phyloP scores from a whole-genome alignment of 352 stramenopile species.

The Phytopythium mirpurense region DNA sequence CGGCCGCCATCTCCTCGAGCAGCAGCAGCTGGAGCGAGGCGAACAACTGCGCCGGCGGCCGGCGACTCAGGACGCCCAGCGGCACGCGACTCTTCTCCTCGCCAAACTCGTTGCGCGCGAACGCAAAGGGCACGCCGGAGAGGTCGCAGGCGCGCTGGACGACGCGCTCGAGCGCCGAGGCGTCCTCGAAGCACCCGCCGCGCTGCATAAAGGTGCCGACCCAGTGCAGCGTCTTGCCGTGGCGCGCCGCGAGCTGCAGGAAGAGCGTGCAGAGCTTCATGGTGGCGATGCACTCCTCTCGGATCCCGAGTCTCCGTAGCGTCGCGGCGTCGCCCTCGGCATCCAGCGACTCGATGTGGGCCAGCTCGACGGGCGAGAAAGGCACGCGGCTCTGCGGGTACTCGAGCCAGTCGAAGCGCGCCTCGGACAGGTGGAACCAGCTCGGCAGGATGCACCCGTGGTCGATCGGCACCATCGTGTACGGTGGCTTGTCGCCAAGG shows the following conservation, averaged over 20 bases:
- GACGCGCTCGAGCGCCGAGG: conserved; percentile 45
- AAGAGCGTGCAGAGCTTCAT: conserved; percentile 76
- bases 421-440: conserved; percentile 76
- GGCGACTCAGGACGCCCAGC: conserved; percentile 53
- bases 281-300: conserved; percentile 66
- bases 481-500: conserved; percentile 69
- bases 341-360: conserved; percentile 54
- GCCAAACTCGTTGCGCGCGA: conserved; percentile 49
- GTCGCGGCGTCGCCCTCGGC: conserved; percentile 37
- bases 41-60: conserved; percentile 60
- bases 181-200: conserved; percentile 59
- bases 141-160: conserved; percentile 39
- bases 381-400: conserved; percentile 65
- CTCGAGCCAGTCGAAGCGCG: conserved; percentile 78
- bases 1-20: conserved; percentile 11
- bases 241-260: conserved; percentile 45
- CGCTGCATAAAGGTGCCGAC: conserved; percentile 71
- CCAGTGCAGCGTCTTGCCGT: conserved; percentile 50
- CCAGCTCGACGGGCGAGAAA: conserved; percentile 36
- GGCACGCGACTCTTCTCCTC: conserved; percentile 54
- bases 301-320: conserved; percentile 53
- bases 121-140: conserved; percentile 41
- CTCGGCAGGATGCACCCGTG: conserved; percentile 76
- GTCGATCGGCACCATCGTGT: conserved; percentile 76
- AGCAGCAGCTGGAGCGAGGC: conserved; percentile 36